Percentiles rank a stretch among this genome's conserved stretches.
phyloP scores from a whole-genome alignment of 169 alveolate genomes.

The Plasmodium cynomolgi region DNA sequence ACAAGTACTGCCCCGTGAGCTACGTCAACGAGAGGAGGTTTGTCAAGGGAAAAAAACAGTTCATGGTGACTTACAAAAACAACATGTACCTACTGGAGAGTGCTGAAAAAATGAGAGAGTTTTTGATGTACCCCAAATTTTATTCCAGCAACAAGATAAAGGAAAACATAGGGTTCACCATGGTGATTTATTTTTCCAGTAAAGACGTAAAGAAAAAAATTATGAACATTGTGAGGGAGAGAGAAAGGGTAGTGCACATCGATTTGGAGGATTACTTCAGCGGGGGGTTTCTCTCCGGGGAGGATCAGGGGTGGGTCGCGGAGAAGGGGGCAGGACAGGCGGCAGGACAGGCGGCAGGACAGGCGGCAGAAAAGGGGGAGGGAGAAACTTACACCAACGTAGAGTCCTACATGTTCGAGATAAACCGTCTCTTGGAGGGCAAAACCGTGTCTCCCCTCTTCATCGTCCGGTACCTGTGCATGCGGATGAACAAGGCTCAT shows the following conservation, averaged over 20 bases:
- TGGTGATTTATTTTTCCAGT: conserved; percentile 57
- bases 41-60: conserved; percentile 23
- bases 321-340: neutral
- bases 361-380: neutral
- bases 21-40: conserved; percentile 45
- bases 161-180: conserved; percentile 8
- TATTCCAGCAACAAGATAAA: conserved; percentile 53
- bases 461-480: conserved; percentile 61
- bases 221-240: neutral
- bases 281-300: neutral
- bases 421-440: conserved; percentile 28
- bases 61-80: conserved; percentile 23
- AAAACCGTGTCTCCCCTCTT: conserved; percentile 14
- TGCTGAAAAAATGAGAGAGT: conserved; percentile 34
- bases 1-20: conserved; percentile 64
- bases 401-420: conserved; percentile 30
- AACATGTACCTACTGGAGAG: conserved; percentile 32
- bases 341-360: neutral
- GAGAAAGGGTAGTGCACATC: conserved; percentile 32
- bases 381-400: neutral
- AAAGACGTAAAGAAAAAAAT: conserved; percentile 19
- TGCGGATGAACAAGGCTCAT: conserved; percentile 14
- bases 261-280: conserved; percentile 36
- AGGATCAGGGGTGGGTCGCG: neutral
- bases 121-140: conserved; percentile 46